Conservation (phyloP, 768 basidiomycete genomes). For the Russula lepida region DNA sequence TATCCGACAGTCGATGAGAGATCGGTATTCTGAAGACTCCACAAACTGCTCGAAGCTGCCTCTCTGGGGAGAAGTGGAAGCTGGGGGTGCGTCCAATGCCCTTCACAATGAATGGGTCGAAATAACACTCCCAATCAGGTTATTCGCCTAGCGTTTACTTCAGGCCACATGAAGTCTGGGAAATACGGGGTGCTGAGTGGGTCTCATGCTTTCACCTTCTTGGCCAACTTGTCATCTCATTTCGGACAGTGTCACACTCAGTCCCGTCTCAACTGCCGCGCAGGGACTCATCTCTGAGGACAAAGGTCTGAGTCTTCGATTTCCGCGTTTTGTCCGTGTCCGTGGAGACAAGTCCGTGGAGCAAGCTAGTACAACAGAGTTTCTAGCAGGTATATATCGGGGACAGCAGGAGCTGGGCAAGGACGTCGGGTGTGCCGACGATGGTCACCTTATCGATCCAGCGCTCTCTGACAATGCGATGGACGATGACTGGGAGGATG, state of each 20-base stretch:
- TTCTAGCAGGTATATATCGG: conserved; percentile 61
- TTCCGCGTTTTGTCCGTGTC: conserved; percentile 74
- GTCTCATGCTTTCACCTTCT: conserved; percentile 17
- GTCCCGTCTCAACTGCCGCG: conserved; percentile 79
- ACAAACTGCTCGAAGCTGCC: conserved; percentile 45
- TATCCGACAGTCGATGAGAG: conserved; percentile 43
- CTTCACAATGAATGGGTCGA: neutral
- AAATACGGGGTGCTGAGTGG: conserved; percentile 73
- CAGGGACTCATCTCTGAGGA: conserved; percentile 45
- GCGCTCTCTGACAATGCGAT: conserved; percentile 30
- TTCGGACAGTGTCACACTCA: conserved; percentile 59
- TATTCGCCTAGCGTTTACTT: conserved; percentile 63
- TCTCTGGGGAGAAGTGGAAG: conserved; percentile 51
- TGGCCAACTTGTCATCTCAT: neutral
- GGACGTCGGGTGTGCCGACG: conserved; percentile 38
- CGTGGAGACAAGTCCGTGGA: conserved; percentile 69
- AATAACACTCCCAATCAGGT: conserved; percentile 31
- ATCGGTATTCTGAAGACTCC: conserved; percentile 54
- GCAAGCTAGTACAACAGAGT: conserved; percentile 61
- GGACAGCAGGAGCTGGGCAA: conserved; percentile 45
- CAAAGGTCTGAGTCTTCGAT: conserved; percentile 75
- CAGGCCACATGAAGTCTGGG: conserved; percentile 76
- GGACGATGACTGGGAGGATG: conserved; percentile 28
- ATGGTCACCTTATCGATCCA: conserved; percentile 53
- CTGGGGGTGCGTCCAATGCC: conserved; percentile 41